Evolutionary conservation across 2,329 filamentous ascomycete genomes (phyloP), one percentile per base, ranked within the genome.

Genomic region (Leptographium wingfieldii): DNA sequence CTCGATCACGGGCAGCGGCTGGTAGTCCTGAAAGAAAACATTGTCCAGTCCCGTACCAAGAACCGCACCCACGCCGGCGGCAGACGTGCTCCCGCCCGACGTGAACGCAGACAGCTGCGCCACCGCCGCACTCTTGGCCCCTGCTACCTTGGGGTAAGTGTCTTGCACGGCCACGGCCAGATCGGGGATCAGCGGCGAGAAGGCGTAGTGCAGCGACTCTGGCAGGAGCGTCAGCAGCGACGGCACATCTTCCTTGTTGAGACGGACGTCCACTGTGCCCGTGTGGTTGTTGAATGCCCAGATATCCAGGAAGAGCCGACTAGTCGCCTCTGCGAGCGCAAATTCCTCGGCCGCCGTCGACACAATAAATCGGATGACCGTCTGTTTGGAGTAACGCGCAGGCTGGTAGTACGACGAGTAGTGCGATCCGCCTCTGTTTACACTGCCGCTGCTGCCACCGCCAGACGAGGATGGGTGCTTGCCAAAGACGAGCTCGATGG

Each of bases 1-100:
- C 6, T 60, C 56, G 63, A 74, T 71, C 54, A 90, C 91, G 3
- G 87, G 84, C 27, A 95, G 77, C 1, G 92, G 90, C 68, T 96
- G 94, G 71, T 96, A 99, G 68, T 96, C 85, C 57, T 84, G 82
- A 74, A 99, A 97, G 75, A 96, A 97, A 48, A 95, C 77, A 68
- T 91, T 90, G 61, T 86, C 81, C n/a, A 74, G 68, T 60, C 73
- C 71, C n/a, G 57, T 40, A 43, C 56, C 22, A 16, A 56, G 43
- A 12, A 70, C 69, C 68, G 72, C 55, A 64, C 70, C 58, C 25
- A 63, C 66, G 51, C 65, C 73, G 63, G 67, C 68, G 57, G 64
- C 69, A 61, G 62, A 67, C 56, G 62, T 67, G 60, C 62, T 72
- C 27, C 49, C 25, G 59, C 66, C 70, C 33, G 40, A 48, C 40